phyloP scores from a whole-genome alignment of 2,329 filamentous ascomycete genomes.

The Exophiala dermatitidis region DNA sequence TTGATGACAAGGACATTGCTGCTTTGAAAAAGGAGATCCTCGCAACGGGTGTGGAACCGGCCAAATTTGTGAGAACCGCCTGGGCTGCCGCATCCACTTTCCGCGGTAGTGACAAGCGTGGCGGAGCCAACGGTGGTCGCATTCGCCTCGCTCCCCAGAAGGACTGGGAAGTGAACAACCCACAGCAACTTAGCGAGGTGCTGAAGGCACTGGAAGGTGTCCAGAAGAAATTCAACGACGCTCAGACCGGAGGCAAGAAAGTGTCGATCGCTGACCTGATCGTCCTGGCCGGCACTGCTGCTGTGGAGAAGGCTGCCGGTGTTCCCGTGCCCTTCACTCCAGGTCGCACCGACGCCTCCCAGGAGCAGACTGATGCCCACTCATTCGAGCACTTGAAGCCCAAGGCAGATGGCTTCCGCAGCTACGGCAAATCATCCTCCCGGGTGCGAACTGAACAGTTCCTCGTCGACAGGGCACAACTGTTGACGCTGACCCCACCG shows the following conservation, averaged over 20 bases:
- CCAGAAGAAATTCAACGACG: slow-evolving; percentile 59
- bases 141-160: slow-evolving; percentile 67
- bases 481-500: slow-evolving; percentile 62
- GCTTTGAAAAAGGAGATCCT: slow-evolving; percentile 63
- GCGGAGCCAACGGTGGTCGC: slow-evolving; percentile 71
- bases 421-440: slow-evolving; percentile 58
- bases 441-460: slow-evolving; percentile 61
- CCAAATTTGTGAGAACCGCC: slow-evolving; percentile 58
- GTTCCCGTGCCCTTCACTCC: slow-evolving; percentile 63
- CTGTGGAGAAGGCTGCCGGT: slow-evolving; percentile 63
- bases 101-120: slow-evolving; percentile 71
- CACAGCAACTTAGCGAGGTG: slow-evolving; percentile 55
- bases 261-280: slow-evolving; percentile 74
- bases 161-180: slow-evolving; percentile 69
- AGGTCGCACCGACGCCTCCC: slow-evolving; percentile 63
- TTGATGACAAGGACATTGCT: slow-evolving; percentile 58
- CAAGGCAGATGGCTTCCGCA: slow-evolving; percentile 68
- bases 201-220: slow-evolving; percentile 56
- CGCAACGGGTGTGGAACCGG: slow-evolving; percentile 51
- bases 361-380: slow-evolving; percentile 62
- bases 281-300: slow-evolving; percentile 64
- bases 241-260: slow-evolving; percentile 53
- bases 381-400: slow-evolving; percentile 63
- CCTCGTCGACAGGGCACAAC: slow-evolving; percentile 64
- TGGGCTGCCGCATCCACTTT: slow-evolving; percentile 66